Base-by-base conservation (phyloP, 495 filamentous ascomycete species). In the Xylaria curta region DNA sequence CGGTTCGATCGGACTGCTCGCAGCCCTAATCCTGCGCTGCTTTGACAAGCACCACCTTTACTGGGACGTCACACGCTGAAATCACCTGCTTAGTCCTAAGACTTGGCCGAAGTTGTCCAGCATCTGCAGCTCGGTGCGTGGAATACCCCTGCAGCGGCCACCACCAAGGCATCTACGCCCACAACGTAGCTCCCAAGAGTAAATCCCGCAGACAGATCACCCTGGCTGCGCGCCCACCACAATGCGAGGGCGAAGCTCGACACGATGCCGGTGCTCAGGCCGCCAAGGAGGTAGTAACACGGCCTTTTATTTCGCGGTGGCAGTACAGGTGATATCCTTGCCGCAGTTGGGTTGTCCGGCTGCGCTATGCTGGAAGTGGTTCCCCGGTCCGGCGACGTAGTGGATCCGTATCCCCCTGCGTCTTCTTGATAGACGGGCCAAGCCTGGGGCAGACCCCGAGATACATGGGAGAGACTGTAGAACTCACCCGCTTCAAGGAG, bases 141-240 rank as follows among this genome's bases (percentile, higher is more conserved):
- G 53, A 58, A 58, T 3, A 58, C 28, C 10, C 26, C 53, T 31
- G 53, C 53, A 5, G 53, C 53, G 17, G 53, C 26, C 53, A 58
- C 53, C 53, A 58, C 26, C 26, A 58, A 58, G 10, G 53, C 53
- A 26, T 58, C 53, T 17, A 58, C 24, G 12, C 12, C 53, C 53
- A 58, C 53, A n/a, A 58, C 5, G 15, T 58, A 58, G 53, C 53
- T 58, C 28, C 53, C 53, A 6, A 58, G 53, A 15, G 53, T 58
- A 58, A 58, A 58, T 5, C 24, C 53, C 13, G 53, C 53, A 26
- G 53, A 58, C 28, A 58, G 12, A 31, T 58, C 26, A 31, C 26
- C 53, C 53, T 17, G 53, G 53, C 24, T 58, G 13, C 53, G 53
- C 53, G 26, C 26, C 53, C 53, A 58, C 53, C 53, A 58, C 28